Base-by-base conservation (phyloP, 2,329 filamentous ascomycete genomes). In the Rutstroemia sp. region DNA sequence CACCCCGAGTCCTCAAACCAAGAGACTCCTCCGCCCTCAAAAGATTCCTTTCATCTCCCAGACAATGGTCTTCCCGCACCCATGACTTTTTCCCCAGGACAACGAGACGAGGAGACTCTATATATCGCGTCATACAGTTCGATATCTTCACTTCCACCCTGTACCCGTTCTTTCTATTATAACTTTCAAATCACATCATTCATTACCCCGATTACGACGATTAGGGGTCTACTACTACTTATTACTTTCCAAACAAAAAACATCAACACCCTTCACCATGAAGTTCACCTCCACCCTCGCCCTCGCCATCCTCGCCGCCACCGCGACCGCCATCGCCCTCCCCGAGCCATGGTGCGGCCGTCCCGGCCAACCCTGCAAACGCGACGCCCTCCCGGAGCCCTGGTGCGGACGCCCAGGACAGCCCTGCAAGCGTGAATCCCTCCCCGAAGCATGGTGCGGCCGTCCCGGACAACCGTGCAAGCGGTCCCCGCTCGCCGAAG, bases 371-470 rank as follows among this genome's bases (percentile, higher is more conserved):
- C 27, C 27, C 30, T 56, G 54, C 48, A 56, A 56, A 21, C 47
- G 54, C 5, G 23, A 36, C 4, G 36, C 53, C 7, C 14, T 34
- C 16, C n/a, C 47, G 1, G 46, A 50, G 8, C 38, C 53, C 25
- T 48, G 46, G 46, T 56, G 53, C 30, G 54, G 54, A 14, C 48
- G 34, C 16, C 47, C 46, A 16, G 54, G 54, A 8, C 48, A 57
- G 14, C 50, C 50, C 19, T 57, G 54, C 42, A 51, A 51, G n/a
- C 57, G 57, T 36, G 38, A 56, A 16, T 19, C 51, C 14, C 45
- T 66, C 21, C 54, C 60, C 21, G 59, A 58, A 40, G 59, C 65
- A 39, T 67, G 56, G 21, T 58, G 57, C 38, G 57, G 57, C 3
- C 30, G 50, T 16, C 55, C 55, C 4, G 55, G 55, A 9, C 55